Evolutionary conservation across 2,329 filamentous ascomycete species (phyloP).

Genomic region (Diaporthe sp.): DNA sequence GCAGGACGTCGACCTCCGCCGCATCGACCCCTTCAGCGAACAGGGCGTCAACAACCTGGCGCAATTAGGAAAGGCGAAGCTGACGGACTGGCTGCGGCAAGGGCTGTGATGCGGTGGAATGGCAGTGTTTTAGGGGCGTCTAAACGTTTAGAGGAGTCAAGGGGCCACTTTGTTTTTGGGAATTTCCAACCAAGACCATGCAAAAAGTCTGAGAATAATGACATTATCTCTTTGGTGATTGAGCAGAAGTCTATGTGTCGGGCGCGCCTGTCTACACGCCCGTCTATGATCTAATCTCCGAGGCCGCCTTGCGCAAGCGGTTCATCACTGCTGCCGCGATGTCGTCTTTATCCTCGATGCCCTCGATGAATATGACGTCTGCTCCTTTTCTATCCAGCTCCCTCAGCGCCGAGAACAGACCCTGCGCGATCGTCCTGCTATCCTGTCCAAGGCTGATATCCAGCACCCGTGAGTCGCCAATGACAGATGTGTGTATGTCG

Average conservation of each 20-base stretch:
- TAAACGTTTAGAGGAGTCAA: slow-evolving; percentile 43
- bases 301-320: slow-evolving; percentile 82
- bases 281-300: slow-evolving; percentile 57
- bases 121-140: slow-evolving; percentile 37
- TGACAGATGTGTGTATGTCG: slow-evolving; percentile 53
- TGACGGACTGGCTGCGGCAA: slow-evolving; percentile 92
- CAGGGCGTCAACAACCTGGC: slow-evolving; percentile 95
- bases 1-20: slow-evolving; percentile 92
- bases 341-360: slow-evolving; percentile 83
- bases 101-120: slow-evolving; percentile 68
- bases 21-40: slow-evolving; percentile 90
- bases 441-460: slow-evolving; percentile 82
- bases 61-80: slow-evolving; percentile 91
- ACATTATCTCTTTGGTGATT: slow-evolving; percentile 17
- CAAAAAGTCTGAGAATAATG: slow-evolving; percentile 28
- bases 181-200: slow-evolving; percentile 32
- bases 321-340: slow-evolving; percentile 92
- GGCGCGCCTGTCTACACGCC: slow-evolving; percentile 51
- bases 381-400: slow-evolving; percentile 86
- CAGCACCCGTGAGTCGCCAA: slow-evolving; percentile 62
- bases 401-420: slow-evolving; percentile 88
- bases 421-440: slow-evolving; percentile 83
- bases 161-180: slow-evolving; percentile 40
- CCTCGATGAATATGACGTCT: slow-evolving; percentile 91
- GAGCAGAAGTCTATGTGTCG: slow-evolving; percentile 17